phyloP scores from a whole-genome alignment of 495 filamentous ascomycete genomes.

The Rusavskia elegans region DNA sequence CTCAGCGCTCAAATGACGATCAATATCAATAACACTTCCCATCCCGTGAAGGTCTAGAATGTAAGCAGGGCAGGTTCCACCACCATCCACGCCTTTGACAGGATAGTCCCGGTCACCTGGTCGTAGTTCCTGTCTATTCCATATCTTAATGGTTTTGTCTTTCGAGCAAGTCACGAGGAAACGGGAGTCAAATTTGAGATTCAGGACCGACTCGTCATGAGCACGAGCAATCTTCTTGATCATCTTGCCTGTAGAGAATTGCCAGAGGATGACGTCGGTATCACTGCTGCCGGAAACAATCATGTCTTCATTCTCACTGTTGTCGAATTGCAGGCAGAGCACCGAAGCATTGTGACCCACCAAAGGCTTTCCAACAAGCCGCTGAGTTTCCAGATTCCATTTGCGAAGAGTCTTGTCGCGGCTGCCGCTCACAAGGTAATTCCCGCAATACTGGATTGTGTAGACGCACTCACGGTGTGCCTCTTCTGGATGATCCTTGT shows the following conservation, averaged over 20 bases:
- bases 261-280: constrained; percentile 77
- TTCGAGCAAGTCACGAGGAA: constrained; percentile 95
- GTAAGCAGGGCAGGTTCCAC: constrained; percentile 33
- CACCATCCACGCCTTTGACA: constrained; percentile 18
- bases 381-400: constrained; percentile 74
- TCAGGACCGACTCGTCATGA: constrained; percentile 84
- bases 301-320: constrained; percentile 74
- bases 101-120: constrained; percentile 57
- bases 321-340: constrained; percentile 90
- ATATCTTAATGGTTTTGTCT: constrained; percentile 89
- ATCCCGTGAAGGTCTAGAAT: constrained; percentile 31
- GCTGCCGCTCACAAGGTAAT: constrained; percentile 86
- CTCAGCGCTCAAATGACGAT: constrained; percentile 17
- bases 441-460: constrained; percentile 71
- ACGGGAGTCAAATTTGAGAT: constrained; percentile 79
- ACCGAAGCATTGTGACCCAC: constrained; percentile 72
- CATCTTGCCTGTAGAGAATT: constrained; percentile 73
- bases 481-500: constrained; percentile 64
- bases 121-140: constrained; percentile 60
- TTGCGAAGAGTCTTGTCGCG: constrained; percentile 76
- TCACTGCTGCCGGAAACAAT: constrained; percentile 92
- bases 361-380: constrained; percentile 56
- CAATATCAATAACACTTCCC: constrained; percentile 30
- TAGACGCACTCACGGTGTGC: constrained; percentile 90
- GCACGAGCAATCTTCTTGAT: constrained; percentile 58